phyloP scores from a whole-genome alignment of 345 rosid genomes.

The Angophora floribunda region DNA sequence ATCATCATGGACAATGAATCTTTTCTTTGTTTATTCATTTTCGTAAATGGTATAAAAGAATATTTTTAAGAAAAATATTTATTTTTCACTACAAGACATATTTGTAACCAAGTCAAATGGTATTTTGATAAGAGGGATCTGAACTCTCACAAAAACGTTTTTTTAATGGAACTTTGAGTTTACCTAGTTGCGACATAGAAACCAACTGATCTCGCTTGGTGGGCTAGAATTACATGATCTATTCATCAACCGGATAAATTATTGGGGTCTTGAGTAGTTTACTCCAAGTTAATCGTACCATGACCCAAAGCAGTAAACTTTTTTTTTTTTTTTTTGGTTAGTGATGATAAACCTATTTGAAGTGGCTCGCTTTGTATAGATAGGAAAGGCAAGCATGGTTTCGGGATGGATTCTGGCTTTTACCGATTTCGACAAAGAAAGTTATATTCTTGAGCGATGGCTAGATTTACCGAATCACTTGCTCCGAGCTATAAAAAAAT shows the following conservation, averaged over 20 bases:
- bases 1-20: background rate
- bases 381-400: background rate
- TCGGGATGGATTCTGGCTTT: background rate
- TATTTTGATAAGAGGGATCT: too few relatives aligned
- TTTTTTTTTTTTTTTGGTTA: too few relatives aligned
- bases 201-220: rapidly evolving
- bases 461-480: too few relatives aligned
- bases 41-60: background rate
- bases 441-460: too few relatives aligned
- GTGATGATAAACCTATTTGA: background rate
- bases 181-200: background rate
- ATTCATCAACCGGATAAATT: background rate
- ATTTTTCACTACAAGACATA: background rate
- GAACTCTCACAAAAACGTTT: background rate
- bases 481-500: too few relatives aligned
- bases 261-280: background rate
- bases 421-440: too few relatives aligned
- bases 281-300: background rate
- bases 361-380: background rate
- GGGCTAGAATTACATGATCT: background rate
- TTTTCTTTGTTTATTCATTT: background rate
- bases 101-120: too few relatives aligned
- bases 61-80: too few relatives aligned
- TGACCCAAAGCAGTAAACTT: background rate
- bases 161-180: background rate